phyloP scores from a whole-genome alignment of 2,329 filamentous ascomycete genomes.

The Aureobasidium pullulans region DNA sequence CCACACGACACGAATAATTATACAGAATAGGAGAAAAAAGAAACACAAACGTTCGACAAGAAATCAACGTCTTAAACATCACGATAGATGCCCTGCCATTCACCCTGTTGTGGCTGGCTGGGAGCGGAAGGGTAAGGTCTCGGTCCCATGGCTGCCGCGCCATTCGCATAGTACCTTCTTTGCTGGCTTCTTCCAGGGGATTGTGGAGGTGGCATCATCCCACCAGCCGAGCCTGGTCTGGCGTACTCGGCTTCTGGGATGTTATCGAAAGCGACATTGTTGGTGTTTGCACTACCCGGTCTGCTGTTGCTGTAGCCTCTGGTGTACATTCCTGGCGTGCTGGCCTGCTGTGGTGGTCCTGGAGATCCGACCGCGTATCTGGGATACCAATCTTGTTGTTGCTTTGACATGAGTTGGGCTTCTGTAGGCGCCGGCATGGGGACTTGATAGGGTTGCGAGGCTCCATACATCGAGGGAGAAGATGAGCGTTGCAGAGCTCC shows the following conservation, averaged over 20 bases:
- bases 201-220: not conserved
- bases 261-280: not conserved
- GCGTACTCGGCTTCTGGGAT: not conserved
- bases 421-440: not conserved
- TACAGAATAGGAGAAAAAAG: not conserved
- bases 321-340: not conserved
- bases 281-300: not conserved
- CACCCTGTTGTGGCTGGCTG: not conserved
- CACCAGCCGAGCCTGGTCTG: not conserved
- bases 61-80: not conserved
- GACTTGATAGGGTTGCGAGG: slow-evolving; percentile 8
- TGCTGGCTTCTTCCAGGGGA: not conserved
- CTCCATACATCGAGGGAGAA: not conserved
- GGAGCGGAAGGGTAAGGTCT: not conserved
- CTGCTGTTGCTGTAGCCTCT: slow-evolving; percentile 1
- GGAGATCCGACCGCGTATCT: not conserved
- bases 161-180: slow-evolving; percentile 1
- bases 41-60: not conserved
- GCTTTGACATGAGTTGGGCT: not conserved
- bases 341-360: slow-evolving; percentile 8
- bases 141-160: not conserved
- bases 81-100: not conserved
- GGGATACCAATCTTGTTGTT: slow-evolving; percentile 1
- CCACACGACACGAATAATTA: not conserved
- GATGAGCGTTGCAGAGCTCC: not conserved